A percentile compares a stretch with the other conserved stretches of the same genome.
Conservation (phyloP, 768 basidiomycete species). For the Auricularia auricula-judae region DNA sequence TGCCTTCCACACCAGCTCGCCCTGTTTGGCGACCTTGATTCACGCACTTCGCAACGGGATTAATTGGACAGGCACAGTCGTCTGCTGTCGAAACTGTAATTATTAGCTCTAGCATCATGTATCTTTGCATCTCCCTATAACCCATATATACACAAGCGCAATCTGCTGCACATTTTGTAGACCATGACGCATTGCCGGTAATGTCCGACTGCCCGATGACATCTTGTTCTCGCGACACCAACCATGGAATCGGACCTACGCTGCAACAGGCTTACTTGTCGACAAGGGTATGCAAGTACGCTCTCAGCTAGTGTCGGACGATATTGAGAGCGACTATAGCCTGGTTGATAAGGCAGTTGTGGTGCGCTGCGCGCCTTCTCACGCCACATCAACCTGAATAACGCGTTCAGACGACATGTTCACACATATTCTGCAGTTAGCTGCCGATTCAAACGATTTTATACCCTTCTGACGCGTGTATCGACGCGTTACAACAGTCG, state of each 20-base stretch:
- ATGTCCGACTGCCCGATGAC: too few relatives aligned
- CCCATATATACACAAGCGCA: too few relatives aligned
- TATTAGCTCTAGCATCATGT: neutral
- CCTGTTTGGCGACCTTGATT: neutral
- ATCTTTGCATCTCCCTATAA: neutral
- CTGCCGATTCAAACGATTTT: neutral
- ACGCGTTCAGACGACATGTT: slow-evolving; percentile 24
- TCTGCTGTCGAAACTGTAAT: neutral
- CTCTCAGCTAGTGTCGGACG: neutral
- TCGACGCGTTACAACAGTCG: slow-evolving; percentile 33
- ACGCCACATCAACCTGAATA: neutral
- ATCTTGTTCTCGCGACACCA: neutral
- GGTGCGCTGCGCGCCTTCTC: slow-evolving; percentile 33
- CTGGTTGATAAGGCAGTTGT: slow-evolving; percentile 77
- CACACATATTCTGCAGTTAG: slow-evolving; percentile 75
- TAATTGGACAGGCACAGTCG: neutral
- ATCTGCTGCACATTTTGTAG: too few relatives aligned
- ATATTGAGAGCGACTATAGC: slow-evolving; percentile 44
- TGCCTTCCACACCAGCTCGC: neutral
- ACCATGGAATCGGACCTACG: slow-evolving; percentile 13
- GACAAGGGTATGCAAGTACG: neutral
- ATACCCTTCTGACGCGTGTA: neutral
- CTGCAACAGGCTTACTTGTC: slow-evolving; percentile 11
- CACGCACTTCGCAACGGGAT: neutral
- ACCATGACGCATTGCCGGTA: too few relatives aligned